These are phyloP conservation scores for Ceratobasidium sp. DNA, from an alignment of 1,284 basidiomycete genomes.

Conservation along the genomic window DNA sequence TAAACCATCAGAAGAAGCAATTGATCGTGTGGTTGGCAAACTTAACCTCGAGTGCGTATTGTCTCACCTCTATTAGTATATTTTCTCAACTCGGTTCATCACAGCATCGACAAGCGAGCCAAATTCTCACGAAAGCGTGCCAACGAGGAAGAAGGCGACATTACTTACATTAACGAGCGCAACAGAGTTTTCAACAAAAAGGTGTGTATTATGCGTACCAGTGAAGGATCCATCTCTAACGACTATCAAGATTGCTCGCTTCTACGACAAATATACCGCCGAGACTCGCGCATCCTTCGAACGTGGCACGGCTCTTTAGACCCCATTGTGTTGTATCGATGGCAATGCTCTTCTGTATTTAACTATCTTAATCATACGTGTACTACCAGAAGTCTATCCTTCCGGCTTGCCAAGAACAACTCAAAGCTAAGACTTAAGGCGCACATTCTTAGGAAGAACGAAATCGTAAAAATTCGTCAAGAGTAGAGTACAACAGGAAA, in stretches of 20 bases:
- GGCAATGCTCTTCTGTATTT: constrained; percentile 10
- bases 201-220: constrained; percentile 61
- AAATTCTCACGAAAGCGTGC: constrained; percentile 88
- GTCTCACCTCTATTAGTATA: not conserved
- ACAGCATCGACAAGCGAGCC: constrained; percentile 85
- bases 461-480: constrained; percentile 3
- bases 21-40: constrained; percentile 91
- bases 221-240: constrained; percentile 1
- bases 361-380: not conserved
- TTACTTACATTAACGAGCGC: constrained; percentile 99
- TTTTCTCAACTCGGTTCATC: constrained; percentile 16
- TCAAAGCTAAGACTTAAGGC: too few relatives aligned
- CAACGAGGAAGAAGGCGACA: constrained; percentile 93
- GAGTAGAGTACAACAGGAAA: constrained; percentile 31
- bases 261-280: constrained; percentile 97
- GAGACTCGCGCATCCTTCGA: constrained; percentile 97
- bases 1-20: constrained; percentile 93
- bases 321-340: not conserved
- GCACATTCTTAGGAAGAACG: not conserved
- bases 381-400: not conserved
- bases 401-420: not conserved
- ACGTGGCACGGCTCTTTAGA: constrained; percentile 87
- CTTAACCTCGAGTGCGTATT: constrained; percentile 90
- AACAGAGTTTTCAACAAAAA: constrained; percentile 99
- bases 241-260: constrained; percentile 82